phyloP scores from a whole-genome alignment of 306 rosid species.

The Ormosia emarginata region DNA sequence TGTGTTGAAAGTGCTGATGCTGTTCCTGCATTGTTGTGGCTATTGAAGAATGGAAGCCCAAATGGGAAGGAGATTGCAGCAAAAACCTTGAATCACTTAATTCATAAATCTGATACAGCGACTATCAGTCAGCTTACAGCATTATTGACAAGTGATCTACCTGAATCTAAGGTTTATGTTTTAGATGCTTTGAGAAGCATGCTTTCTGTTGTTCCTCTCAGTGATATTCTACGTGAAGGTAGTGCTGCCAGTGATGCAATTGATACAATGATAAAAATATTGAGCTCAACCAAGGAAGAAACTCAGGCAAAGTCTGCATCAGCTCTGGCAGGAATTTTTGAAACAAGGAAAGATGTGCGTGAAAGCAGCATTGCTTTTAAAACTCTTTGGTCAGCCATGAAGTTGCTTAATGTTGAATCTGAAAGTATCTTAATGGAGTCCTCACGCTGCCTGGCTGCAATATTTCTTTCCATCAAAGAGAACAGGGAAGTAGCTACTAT shows the following conservation, averaged over 20 bases:
- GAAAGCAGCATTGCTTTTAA: slow-evolving; percentile 84
- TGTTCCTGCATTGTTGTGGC: slow-evolving; percentile 96
- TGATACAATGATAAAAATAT: slow-evolving; percentile 80
- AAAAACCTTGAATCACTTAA: slow-evolving; percentile 91
- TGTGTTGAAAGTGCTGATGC: slow-evolving; percentile 99
- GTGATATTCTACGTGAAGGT: slow-evolving; percentile 86
- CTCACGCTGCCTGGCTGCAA: slow-evolving; percentile 84
- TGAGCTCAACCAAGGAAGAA: slow-evolving; percentile 84
- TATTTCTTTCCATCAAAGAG: slow-evolving; percentile 92
- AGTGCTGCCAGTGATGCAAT: slow-evolving; percentile 96
- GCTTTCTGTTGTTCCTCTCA: slow-evolving; percentile 91
- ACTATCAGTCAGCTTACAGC: slow-evolving; percentile 97
- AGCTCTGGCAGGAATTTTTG: slow-evolving; percentile 89
- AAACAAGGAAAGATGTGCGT: slow-evolving; percentile 84
- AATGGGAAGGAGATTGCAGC: slow-evolving; percentile 99
- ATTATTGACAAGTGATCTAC: slow-evolving; percentile 88
- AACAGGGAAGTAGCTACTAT: slow-evolving; percentile 79
- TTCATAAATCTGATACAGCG: slow-evolving; percentile 94
- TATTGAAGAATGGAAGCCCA: slow-evolving; percentile 93
- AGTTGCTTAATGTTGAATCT: slow-evolving; percentile 77
- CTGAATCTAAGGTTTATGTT: slow-evolving; percentile 89
- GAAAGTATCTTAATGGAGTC: slow-evolving; percentile 71
- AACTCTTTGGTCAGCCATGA: slow-evolving; percentile 69
- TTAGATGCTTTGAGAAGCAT: slow-evolving; percentile 94
- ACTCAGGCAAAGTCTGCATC: slow-evolving; percentile 95